Evolutionary conservation across 2,329 filamentous ascomycete genomes (phyloP), one percentile per base, ranked within the genome.

Genomic region (Fusarium sp.): DNA sequence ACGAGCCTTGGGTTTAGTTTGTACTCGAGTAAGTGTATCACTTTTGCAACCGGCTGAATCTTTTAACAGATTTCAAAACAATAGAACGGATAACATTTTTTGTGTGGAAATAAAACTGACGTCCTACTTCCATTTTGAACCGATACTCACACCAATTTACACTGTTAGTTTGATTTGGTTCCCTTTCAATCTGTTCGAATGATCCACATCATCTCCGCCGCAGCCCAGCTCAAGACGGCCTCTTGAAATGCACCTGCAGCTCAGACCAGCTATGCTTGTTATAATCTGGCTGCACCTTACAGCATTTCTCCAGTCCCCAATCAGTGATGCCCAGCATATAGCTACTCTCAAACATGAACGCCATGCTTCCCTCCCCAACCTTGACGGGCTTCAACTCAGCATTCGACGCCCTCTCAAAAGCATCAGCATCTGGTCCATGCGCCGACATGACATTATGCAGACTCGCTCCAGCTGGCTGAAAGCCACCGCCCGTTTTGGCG

Each of bases 391-490:
- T 80, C 41, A 89, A 78, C 44, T 85, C 78, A 0, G 82, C 84
- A 54, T 83, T 83, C 7, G 84, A 82, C 4, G 88, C 89, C 44
- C 83, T 87, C 75, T 86, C 85, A 63, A 83, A 82, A 26, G 83
- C 85, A 30, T 81, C 80, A 2, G 83, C 85, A 68, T 91, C 89
- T 0, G 89, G 88, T 0, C 87, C 87, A 76, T 83, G 91, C 0
- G 88, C 89, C 67, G 86, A 87, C 87, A 92, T 92, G 10, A 90
- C 86, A 72, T 92, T 92, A 73, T 93, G 90, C 77, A 89, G 74
- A 61, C 83, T 86, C 3, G 84, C 86, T 3, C 86, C 87, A 3
- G 85, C 87, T 0, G 87, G 86, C 17, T 83, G 81, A 74, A 89
- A 89, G 1, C 85, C 86, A 15, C 82, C 80, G 0, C 80, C 89